Base-by-base conservation (phyloP, 2,329 filamentous ascomycete genomes). In the Nectriaceae sp. region DNA sequence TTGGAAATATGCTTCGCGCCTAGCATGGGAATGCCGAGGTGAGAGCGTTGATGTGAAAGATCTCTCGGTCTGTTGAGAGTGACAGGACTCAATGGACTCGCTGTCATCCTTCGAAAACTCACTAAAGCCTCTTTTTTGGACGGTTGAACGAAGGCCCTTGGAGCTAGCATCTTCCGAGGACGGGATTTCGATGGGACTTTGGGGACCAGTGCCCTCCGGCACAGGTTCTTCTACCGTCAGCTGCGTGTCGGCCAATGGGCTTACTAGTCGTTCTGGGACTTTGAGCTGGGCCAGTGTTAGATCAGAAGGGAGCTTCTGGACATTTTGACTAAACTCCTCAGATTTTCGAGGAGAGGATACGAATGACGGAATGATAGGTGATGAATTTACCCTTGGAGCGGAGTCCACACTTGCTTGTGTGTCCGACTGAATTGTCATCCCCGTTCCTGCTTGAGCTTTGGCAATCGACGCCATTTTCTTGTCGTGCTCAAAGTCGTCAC, bases 401-500 rank as follows among this genome's bases (percentile, higher is more conserved):
- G 48, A 59, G 38, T 42, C 36, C 13, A 47, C 44, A 4, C 53
- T 59, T 11, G 41, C 47, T 38, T 63, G 58, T 20, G 58, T 63
- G 11, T 36, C 31, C 5, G 36, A 11, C 43, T 19, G 42, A 11
- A 24, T 18, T 16, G 18, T 13, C 13, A 21, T 20, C 11, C 13
- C 40, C 15, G n/a, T n/a, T 16, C 29, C 24, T 3, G 16, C 31
- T 16, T 50, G 8, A n/a, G 13, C 16, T n/a, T 41, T 41, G 5
- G 36, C 36, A 21, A 64, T 16, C 2, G 40, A 37, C 6, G 75
- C 69, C 78, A 91, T 86, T 46, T 79, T 59, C 5, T 63, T 36
- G 55, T 96, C 90, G 58, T 93, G 84, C 1, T 72, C 69, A 62
- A 93, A 95, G 0, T 54, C 53, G 0, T 73, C 64, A 0, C 73